These are phyloP conservation scores for Basipetospora sp. DNA, from an alignment of 2,329 filamentous ascomycete species.

Conservation along the genomic window DNA sequence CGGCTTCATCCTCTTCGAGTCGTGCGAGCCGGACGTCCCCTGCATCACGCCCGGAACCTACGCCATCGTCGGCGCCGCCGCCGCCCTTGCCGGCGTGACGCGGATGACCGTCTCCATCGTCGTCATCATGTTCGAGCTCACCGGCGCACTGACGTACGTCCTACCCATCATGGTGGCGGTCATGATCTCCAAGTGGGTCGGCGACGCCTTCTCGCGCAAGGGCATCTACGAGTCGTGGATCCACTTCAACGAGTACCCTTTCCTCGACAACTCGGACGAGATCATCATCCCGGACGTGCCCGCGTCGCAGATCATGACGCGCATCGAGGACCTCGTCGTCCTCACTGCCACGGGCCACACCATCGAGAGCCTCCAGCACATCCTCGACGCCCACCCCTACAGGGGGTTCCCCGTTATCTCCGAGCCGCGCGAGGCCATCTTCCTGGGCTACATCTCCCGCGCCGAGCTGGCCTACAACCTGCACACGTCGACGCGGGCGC, in stretches of 20 bases:
- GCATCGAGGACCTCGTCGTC: conserved; percentile 76
- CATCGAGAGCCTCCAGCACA: conserved; percentile 54
- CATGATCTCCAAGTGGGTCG: conserved; percentile 96
- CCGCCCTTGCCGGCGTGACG: conserved; percentile 84
- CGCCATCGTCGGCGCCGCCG: conserved; percentile 87
- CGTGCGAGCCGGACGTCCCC: conserved; percentile 70
- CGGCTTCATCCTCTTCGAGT: conserved; percentile 58
- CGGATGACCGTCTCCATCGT: conserved; percentile 97
- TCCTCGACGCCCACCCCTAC: conserved; percentile 62
- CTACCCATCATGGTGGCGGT: conserved; percentile 98
- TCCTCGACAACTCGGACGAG: conserved; percentile 77
- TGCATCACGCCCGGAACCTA: conserved; percentile 93
- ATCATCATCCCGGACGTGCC: conserved; percentile 62
- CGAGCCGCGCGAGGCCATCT: conserved; percentile 58
- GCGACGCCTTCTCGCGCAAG: conserved; percentile 79
- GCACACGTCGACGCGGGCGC: conserved; percentile 40
- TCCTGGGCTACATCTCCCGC: conserved; percentile 87
- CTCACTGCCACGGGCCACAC: conserved; percentile 81
- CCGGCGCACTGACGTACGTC: conserved; percentile 87
- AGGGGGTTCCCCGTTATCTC: conserved; percentile 86
- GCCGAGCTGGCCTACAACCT: conserved; percentile 78
- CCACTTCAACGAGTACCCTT: conserved; percentile 86
- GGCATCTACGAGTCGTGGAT: conserved; percentile 99
- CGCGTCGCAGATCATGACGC: conserved; percentile 81
- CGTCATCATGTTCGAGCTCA: conserved; percentile 98